A percentile compares a stretch with the other conserved stretches of the same genome.
Conservation (phyloP, 768 basidiomycete genomes). For the Russula dissimulans region DNA sequence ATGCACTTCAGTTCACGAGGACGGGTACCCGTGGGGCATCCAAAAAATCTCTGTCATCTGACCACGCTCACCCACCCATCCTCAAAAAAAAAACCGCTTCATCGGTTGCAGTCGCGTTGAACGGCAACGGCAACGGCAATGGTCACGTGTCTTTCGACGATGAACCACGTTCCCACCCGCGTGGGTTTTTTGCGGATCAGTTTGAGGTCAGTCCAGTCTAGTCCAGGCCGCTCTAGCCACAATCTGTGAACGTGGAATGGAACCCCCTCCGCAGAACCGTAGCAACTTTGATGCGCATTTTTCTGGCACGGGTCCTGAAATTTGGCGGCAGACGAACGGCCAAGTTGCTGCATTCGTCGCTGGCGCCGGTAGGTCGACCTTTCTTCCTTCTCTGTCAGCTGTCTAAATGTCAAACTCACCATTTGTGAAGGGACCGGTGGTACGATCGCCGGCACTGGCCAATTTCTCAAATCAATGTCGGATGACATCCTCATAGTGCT, state of each 20-base stretch:
- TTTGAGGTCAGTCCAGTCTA: constrained; percentile 51
- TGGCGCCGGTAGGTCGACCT: constrained; percentile 58
- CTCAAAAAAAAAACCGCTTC: constrained; percentile 35
- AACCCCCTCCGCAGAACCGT: constrained; percentile 45
- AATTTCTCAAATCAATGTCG: constrained; percentile 69
- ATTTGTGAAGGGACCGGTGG: constrained; percentile 70
- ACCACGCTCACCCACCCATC: constrained; percentile 13
- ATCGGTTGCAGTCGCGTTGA: constrained; percentile 44
- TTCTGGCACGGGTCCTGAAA: constrained; percentile 86
- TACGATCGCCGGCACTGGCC: constrained; percentile 80
- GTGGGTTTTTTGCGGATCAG: constrained; percentile 94
- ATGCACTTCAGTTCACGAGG: constrained; percentile 65
- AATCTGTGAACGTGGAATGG: not conserved
- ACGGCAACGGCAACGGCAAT: constrained; percentile 23
- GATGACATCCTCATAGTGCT: constrained; percentile 60
- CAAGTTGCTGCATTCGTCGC: constrained; percentile 75
- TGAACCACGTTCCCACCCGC: constrained; percentile 41
- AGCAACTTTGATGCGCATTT: constrained; percentile 89
- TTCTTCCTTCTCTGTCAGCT: not conserved
- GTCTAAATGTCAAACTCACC: constrained; percentile 21
- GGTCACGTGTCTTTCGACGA: constrained; percentile 27
- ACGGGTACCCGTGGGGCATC: constrained; percentile 24
- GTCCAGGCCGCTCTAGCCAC: not conserved
- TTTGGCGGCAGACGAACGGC: constrained; percentile 88
- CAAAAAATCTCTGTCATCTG: not conserved